Evolutionary conservation across 1,284 basidiomycete genomes (phyloP).

Genomic region (Flammula alnicola): DNA sequence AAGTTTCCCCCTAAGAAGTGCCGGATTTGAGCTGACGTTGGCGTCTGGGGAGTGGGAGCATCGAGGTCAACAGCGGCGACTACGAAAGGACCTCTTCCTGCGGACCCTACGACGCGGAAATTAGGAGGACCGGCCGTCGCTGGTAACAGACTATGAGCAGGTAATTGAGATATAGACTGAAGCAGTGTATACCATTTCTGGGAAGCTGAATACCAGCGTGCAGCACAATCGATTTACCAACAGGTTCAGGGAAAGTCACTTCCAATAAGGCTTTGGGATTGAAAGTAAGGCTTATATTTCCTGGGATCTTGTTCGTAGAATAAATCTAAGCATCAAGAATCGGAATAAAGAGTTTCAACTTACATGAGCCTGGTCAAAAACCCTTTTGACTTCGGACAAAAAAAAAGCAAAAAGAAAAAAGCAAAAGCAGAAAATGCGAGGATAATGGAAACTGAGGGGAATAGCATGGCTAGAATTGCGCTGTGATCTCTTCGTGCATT

Average conservation of each 20-base stretch:
- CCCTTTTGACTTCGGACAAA: no score
- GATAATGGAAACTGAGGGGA: no score
- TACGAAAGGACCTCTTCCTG: conserved; percentile 46
- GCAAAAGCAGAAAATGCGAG: no score
- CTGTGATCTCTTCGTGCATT: no score
- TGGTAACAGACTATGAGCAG: conserved; percentile 23
- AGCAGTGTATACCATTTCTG: conserved; percentile 3
- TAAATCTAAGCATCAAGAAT: no score
- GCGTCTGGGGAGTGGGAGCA: conserved; percentile 52
- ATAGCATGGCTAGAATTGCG: no score
- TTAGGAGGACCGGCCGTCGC: conserved; percentile 47
- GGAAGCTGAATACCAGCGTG: conserved; percentile 25
- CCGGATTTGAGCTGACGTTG: conserved; percentile 49
- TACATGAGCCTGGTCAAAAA: no score
- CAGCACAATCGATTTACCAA: conserved; percentile 16
- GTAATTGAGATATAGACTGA: background rate
- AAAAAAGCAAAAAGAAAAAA: no score
- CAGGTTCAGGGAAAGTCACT: conserved; percentile 25
- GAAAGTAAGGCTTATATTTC: conserved; percentile 25
- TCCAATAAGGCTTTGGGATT: conserved; percentile 30
- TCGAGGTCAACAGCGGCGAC: conserved; percentile 55
- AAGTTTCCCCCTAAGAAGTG: conserved; percentile 58
- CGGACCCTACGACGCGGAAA: conserved; percentile 38
- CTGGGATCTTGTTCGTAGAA: no score
- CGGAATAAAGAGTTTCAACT: no score